Base-by-base conservation (phyloP, 169 alveolate species). In the Plasmodium gonderi region DNA sequence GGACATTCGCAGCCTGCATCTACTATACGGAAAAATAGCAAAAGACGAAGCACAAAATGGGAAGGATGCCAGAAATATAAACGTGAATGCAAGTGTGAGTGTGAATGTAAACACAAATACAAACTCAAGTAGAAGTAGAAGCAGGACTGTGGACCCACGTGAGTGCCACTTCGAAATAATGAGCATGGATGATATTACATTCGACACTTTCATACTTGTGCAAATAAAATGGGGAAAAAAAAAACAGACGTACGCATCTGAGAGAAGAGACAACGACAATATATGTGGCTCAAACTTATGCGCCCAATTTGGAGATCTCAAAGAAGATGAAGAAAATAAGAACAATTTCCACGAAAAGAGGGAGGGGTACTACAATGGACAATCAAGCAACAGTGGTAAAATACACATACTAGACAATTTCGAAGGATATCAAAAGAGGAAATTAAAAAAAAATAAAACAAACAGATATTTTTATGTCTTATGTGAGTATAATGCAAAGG, bases 401-500 rank as follows among this genome's bases (percentile, higher is more conserved):
- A n/a, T 65, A 38, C 49, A 80, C 74, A 65, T 23, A 17, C n/a
- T 0, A 36, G 80, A 80, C 29, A 31, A 20, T 64, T 80, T 38
- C 36, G 80, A 80, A 60, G 33, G 17, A 36, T 65, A 64, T 47
- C 91, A 80, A 49, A 65, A 33, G 11, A 64, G 74, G 67, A 64
- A 64, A 51, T 17, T 80, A 65, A 80, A 38, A 64, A 65, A 65
- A n/a, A 80, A 80, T 65, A 60, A 65, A 64, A 20, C 44, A n/a
- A 80, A 80, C 42, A 65, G 20, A 47, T 80, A 80, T 42, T 20
- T 80, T 36, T 80, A 33, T 80, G 40, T 80, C 23, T 29, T 80
- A 9, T 72, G 44, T 7, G 91, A 80, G 64, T 80, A 80, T 72
- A 80, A 80, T 23, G 40, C 79, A 9, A 65, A 11, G 38, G 74